Conservation (phyloP, 768 basidiomycete species). For the Lactarius hatsudake region DNA sequence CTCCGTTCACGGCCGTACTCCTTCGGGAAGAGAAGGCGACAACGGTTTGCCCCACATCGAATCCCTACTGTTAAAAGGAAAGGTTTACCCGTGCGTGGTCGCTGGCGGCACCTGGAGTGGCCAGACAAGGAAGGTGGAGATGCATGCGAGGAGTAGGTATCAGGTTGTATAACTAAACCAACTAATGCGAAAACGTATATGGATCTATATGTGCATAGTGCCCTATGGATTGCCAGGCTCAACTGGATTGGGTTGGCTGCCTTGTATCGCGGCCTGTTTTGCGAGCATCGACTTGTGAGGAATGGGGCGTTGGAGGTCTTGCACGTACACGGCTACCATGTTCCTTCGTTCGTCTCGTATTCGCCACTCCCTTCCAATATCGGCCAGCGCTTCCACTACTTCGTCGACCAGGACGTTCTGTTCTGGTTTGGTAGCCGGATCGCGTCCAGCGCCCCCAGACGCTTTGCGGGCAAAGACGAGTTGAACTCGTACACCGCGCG, state of each 20-base stretch:
- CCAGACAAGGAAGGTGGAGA: background rate
- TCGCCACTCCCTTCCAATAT: constrained; percentile 29
- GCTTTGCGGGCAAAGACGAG: constrained; percentile 34
- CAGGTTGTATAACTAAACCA: background rate
- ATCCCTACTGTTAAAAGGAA: constrained; percentile 28
- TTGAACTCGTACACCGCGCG: constrained; percentile 33
- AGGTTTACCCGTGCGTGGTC: constrained; percentile 25
- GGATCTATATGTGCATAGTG: background rate
- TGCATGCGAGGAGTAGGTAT: background rate
- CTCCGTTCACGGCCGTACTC: background rate
- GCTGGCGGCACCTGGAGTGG: constrained; percentile 3
- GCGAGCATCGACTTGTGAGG: constrained; percentile 19
- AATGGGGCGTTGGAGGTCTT: constrained; percentile 21
- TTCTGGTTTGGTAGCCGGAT: background rate
- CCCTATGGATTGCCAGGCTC: background rate
- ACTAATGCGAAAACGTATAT: background rate
- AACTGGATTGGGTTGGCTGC: background rate
- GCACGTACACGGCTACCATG: constrained; percentile 17
- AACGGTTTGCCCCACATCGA: constrained; percentile 15
- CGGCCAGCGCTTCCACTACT: constrained; percentile 28
- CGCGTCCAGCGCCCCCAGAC: constrained; percentile 18
- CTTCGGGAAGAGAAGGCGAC: background rate
- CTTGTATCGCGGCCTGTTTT: background rate
- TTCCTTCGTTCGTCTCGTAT: constrained; percentile 23
- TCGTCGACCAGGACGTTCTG: constrained; percentile 24